Evolutionary conservation across 1,284 basidiomycete genomes (phyloP).

Genomic region (Mrakiaceae sp.): DNA sequence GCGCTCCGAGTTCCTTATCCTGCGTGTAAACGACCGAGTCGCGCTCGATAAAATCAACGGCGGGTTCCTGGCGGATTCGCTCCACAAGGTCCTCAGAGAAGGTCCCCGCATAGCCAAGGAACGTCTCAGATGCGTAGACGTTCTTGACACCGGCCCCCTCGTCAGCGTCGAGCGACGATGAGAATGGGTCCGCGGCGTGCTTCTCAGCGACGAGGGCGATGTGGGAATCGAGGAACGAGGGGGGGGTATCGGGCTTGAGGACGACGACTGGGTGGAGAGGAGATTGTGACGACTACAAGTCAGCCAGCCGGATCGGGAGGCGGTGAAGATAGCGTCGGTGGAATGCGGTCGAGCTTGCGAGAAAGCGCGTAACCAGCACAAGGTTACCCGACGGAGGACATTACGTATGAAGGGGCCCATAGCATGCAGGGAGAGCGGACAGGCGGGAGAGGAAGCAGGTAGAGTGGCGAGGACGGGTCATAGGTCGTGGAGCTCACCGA

Average conservation of each 20-base stretch:
- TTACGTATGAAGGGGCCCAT: conserved; percentile 27
- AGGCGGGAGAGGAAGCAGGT: not conserved
- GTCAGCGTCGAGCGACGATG: conserved; percentile 37
- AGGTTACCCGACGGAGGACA: conserved; percentile 20
- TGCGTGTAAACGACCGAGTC: conserved; percentile 78
- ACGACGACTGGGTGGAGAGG: conserved; percentile 13
- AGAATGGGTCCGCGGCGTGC: conserved; percentile 8
- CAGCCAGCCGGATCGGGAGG: conserved; percentile 32
- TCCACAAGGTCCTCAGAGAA: conserved; percentile 67
- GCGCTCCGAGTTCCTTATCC: conserved; percentile 63
- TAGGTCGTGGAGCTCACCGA: too few relatives aligned
- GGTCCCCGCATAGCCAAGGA: conserved; percentile 66
- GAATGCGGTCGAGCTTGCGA: conserved; percentile 31
- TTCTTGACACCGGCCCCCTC: conserved; percentile 51
- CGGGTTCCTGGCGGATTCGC: conserved; percentile 71
- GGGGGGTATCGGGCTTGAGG: conserved; percentile 5
- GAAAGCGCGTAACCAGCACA: conserved; percentile 27
- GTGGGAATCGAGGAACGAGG: conserved; percentile 4
- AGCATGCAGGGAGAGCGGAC: not conserved
- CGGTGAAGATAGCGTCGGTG: conserved; percentile 22
- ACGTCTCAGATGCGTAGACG: conserved; percentile 50
- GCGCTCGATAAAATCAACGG: conserved; percentile 84
- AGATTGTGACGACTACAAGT: not conserved
- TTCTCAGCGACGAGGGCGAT: conserved; percentile 8
- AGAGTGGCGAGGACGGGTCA: too few relatives aligned